Evolutionary conservation across 2,329 filamentous ascomycete species (phyloP), one percentile per base, ranked within the genome.

Genomic region (Aspergillus jensenii): DNA sequence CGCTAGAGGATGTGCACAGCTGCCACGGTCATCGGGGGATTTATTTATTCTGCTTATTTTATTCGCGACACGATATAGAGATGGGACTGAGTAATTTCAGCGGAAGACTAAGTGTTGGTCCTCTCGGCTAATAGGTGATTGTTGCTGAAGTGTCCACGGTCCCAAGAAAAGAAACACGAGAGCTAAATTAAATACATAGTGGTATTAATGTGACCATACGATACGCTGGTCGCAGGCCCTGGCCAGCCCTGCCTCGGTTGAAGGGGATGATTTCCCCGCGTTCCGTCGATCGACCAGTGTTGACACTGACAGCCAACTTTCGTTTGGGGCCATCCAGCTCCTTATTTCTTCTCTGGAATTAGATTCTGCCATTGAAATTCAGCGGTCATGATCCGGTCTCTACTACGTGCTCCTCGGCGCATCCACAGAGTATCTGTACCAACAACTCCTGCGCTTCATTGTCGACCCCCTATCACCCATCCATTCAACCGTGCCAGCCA

Each of bases 341-440:
- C 15, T 6, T 15, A 17, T 17, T 31, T 25, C 4, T 47, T 15
- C 15, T 8, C 12, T 33, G 11, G 14, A 27, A 9, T 14, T 25
- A 39, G 23, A 27, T 27, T 14, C 35, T 23, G 2, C 39, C 39
- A 35, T 44, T 43, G 40, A 7, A 3, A 9, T 17, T 33, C 9
- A 27, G 9, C 12, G 39, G 55, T 19, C 35, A 63, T 65, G 63
- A 23, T 39, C 43, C 56, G 54, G 21, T 19, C 33, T 12, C 52
- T 64, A 37, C 51, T 62, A 21, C 43, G 52, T 40, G 46, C 50
- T 1, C n/a, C 61, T 23, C 17, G 60, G 21, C 61, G 56, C 14
- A 55, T 57, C 14, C 46, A 47, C 15, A 61, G 51, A 45, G 33
- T 39, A n/a, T 23, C 58, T 33, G 23, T 40, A 6, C 53, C 50